Conservation (phyloP, 1,284 basidiomycete genomes). For the Ustilago vetiveriae region DNA sequence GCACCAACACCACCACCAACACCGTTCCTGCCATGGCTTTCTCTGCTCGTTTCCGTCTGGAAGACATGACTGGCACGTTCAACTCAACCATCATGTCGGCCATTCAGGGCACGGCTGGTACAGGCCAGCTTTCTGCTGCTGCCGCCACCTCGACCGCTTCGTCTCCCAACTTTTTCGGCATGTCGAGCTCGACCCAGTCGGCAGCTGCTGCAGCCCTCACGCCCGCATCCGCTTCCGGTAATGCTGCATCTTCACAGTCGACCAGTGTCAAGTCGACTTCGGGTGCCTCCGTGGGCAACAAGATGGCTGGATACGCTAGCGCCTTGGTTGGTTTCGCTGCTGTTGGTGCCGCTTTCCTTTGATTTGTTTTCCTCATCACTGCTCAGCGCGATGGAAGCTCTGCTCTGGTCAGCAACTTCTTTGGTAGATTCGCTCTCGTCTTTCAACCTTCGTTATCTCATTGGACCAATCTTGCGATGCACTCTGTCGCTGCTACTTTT, state of each 20-base stretch:
- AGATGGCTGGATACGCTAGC: constrained; percentile 27
- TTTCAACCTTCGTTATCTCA: no score
- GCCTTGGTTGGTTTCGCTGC: constrained; percentile 40
- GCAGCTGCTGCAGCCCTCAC: background rate
- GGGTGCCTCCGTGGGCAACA: constrained; percentile 10
- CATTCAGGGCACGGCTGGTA: constrained; percentile 19
- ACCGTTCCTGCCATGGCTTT: constrained; percentile 55
- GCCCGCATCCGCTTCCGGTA: background rate
- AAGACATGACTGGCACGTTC: constrained; percentile 52
- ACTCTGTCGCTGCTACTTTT: background rate
- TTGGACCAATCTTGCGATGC: no score
- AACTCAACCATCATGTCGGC: constrained; percentile 52
- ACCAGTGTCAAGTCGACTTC: constrained; percentile 26
- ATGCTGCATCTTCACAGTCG: constrained; percentile 2
- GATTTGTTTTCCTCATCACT: no score
- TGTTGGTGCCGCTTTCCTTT: constrained; percentile 44
- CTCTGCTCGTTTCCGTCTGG: constrained; percentile 57
- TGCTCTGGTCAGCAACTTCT: constrained; percentile 25
- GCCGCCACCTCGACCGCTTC: constrained; percentile 81
- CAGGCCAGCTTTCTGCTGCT: constrained; percentile 28
- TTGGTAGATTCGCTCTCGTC: constrained; percentile 13
- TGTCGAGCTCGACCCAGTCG: constrained; percentile 60
- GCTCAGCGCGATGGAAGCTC: background rate
- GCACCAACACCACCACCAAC: constrained; percentile 43
- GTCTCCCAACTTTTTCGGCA: constrained; percentile 7